Evolutionary conservation across 257 asterid genomes (phyloP), one percentile per base, ranked within the genome.

Genomic region (Oldenlandia corymbosa): DNA sequence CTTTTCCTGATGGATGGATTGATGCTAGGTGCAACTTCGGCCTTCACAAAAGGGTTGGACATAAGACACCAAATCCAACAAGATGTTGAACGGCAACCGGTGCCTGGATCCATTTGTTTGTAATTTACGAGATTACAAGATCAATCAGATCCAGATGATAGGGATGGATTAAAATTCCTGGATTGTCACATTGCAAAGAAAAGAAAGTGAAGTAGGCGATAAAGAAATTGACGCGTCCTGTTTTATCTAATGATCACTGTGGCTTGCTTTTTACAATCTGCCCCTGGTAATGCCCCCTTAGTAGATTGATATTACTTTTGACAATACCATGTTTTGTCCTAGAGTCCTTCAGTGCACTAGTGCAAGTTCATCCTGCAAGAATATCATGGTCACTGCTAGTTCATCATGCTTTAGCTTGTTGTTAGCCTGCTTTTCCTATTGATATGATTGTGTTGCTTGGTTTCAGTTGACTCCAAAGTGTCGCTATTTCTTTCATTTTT

Each of bases 241-340:
- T 90, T 72, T 71, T 88, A 45, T 96, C 99, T 1, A 93, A 97
- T 43, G 99, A 93, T 75, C 99, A 90, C 71, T 90, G 64, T 80
- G 99, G 99, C 34, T 68, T 93, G 79, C 85, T 93, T 63, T 65
- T 93, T 65, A 87, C 95, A 34, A 83, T 93, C 58, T 58, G 62
- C 71, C 77, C n/a, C 62, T 23, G 49, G 43, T 58, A 75, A 68
- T 47, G 63, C 34, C 31, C 14, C 26, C 41, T 37, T 17, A 53
- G 26, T 45, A 45, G 34, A 2, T n/a, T n/a, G n/a, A n/a, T n/a
- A n/a, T n/a, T n/a, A n/a, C n/a, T n/a, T n/a, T n/a, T n/a, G n/a
- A n/a, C n/a, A n/a, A n/a, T n/a, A n/a, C n/a, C n/a, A n/a, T n/a
- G n/a, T n/a, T n/a, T n/a, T n/a, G n/a, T n/a, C n/a, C n/a, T n/a